A percentile compares a stretch with the other conserved stretches of the same genome.
Evolutionary conservation across 257 asterid genomes (phyloP).

Genomic region (Thymus quinquecostatus): DNA sequence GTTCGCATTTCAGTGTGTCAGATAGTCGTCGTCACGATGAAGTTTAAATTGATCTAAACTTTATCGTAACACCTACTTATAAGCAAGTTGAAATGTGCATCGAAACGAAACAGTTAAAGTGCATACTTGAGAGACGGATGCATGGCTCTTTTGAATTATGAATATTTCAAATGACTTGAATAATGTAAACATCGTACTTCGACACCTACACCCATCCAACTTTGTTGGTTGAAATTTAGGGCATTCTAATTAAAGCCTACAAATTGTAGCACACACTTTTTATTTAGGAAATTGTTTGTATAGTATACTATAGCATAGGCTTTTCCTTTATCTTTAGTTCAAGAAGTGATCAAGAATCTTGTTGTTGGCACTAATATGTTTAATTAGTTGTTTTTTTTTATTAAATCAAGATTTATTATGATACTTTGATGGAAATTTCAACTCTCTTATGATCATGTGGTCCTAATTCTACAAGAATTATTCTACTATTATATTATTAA

Average conservation of each 20-base stretch:
- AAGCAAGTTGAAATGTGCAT: no score
- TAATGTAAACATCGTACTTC: conserved; percentile 40
- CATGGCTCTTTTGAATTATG: neutral
- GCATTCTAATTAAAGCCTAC: conserved; percentile 42
- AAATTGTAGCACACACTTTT: conserved; percentile 24
- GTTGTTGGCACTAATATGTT: conserved; percentile 25
- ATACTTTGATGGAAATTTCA: conserved; percentile 38
- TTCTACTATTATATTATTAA: neutral
- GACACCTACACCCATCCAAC: conserved; percentile 42
- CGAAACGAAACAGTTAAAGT: neutral
- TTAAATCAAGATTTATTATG: conserved; percentile 9
- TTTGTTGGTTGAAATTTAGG: conserved; percentile 39
- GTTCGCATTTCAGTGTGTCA: no score
- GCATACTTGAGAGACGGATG: no score
- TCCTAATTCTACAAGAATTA: conserved; percentile 37
- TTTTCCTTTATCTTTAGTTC: conserved; percentile 49
- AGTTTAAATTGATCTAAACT: no score
- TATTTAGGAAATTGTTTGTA: conserved; percentile 21
- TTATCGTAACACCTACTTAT: no score
- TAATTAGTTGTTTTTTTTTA: conserved; percentile 18
- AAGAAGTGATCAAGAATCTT: conserved; percentile 34
- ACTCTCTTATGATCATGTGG: conserved; percentile 61
- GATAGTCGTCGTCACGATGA: no score
- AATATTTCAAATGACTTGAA: conserved; percentile 3
- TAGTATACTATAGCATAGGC: conserved; percentile 40